phyloP scores from a whole-genome alignment of 495 filamentous ascomycete species.

The Penicillium steckii region DNA sequence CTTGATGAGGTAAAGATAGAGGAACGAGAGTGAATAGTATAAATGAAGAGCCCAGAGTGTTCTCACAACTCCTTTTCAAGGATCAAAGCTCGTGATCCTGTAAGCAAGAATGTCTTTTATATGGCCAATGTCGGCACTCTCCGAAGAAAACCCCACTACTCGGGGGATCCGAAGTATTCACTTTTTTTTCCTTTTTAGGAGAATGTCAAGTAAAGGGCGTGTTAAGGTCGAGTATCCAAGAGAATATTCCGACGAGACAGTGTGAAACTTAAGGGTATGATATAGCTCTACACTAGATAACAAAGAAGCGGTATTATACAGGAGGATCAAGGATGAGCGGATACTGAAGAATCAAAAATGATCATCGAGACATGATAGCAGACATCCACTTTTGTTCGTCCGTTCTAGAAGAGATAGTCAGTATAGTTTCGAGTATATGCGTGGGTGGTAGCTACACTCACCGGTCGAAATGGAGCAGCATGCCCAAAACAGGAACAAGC shows the following conservation, averaged over 20 bases:
- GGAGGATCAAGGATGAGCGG: background rate
- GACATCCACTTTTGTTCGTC: constrained; percentile 90
- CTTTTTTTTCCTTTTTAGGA: background rate
- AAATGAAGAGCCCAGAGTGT: too few relatives aligned
- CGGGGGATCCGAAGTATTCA: background rate
- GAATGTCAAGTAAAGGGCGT: background rate
- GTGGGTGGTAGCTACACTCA: constrained; percentile 39
- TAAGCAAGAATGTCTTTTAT: background rate
- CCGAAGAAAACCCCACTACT: background rate
- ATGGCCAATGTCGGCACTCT: background rate
- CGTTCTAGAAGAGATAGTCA: constrained; percentile 46
- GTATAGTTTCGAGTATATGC: background rate
- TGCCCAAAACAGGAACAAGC: constrained; percentile 86
- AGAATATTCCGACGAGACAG: too few relatives aligned
- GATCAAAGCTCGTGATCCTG: too few relatives aligned
- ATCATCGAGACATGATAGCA: constrained; percentile 59
- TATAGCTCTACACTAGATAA: constrained; percentile 1
- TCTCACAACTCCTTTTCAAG: too few relatives aligned
- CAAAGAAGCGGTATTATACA: constrained; percentile 17
- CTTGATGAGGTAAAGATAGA: too few relatives aligned
- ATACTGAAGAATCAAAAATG: background rate
- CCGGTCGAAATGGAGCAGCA: constrained; percentile 89
- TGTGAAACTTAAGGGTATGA: background rate
- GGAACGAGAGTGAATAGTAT: too few relatives aligned
- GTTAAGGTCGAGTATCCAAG: too few relatives aligned